Evolutionary conservation across 805 yeast species (phyloP), one percentile per base, ranked within the genome.

Genomic region (Wickerhamiella nectarea): DNA sequence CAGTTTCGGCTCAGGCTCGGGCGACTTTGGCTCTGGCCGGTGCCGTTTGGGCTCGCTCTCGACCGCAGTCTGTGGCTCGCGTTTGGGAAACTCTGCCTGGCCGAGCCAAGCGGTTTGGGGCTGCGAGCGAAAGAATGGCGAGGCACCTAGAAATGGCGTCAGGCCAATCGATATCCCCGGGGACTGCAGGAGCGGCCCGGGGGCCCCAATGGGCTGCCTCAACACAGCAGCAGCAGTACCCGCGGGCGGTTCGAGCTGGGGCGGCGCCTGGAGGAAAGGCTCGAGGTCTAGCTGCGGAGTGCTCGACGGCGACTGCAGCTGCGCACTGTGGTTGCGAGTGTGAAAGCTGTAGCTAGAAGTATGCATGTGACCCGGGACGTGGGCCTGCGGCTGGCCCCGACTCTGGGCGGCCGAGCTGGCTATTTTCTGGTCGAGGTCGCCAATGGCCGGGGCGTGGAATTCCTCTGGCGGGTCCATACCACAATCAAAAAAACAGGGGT

Each of bases 351-450:
- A 18, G 26, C 41, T 38, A 4, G 41, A 24, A 14, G 35, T 33
- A n/a, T 38, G 41, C 41, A 38, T 38, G 35, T 38, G 41, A 4
- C 34, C 29, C 8, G 41, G 41, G 19, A 38, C 29, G 11, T 28
- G 31, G 31, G 31, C 15, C 2, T 7, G 6, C 15, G n/a, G 15
- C 31, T 28, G 31, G 31, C n/a, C 6, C 14, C n/a, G 31, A n/a
- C n/a, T n/a, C n/a, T n/a, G n/a, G n/a, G n/a, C n/a, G n/a, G n/a
- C n/a, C n/a, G 28, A 25, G 28, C 28, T 25, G 28, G 28, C 28
- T 10, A 25, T 25, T 11, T n/a, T 11, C 28, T 25, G 28, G 28
- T 25, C 28, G 28, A 25, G 28, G 28, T 25, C 28, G 28, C 28
- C 28, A 10, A 25, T 25, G 12, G 28, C 12, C 6, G 15, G 31